Evolutionary conservation across 1,139 yeast species (phyloP).

Genomic region (Geotrichum citri-aurantii): DNA sequence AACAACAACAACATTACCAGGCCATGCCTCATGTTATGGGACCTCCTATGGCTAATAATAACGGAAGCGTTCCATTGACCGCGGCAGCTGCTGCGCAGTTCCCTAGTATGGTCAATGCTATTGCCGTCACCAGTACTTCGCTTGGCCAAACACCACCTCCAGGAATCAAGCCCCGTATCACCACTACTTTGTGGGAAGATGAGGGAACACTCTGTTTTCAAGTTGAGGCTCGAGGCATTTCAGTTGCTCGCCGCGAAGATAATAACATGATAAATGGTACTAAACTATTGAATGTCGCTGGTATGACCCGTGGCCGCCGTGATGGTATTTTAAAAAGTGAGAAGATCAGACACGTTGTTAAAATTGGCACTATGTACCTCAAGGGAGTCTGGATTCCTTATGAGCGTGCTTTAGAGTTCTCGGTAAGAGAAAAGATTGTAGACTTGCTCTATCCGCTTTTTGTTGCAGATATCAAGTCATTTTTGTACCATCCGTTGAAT

Average conservation of each 20-base stretch:
- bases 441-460: constrained; percentile 82
- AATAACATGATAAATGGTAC: constrained; percentile 52
- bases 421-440: constrained; percentile 80
- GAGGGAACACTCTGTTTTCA: constrained; percentile 90
- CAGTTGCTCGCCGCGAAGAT: constrained; percentile 50
- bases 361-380: constrained; percentile 92
- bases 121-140: constrained; percentile 25
- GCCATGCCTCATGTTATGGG: not conserved
- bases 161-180: constrained; percentile 76
- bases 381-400: constrained; percentile 98
- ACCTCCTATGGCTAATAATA: not conserved
- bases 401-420: constrained; percentile 86
- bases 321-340: constrained; percentile 91
- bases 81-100: constrained; percentile 28
- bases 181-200: constrained; percentile 97
- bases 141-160: constrained; percentile 36
- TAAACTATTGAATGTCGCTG: constrained; percentile 50
- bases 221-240: constrained; percentile 43
- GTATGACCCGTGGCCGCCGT: constrained; percentile 58
- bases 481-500: constrained; percentile 32
- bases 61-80: constrained; percentile 2
- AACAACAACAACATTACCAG: not conserved
- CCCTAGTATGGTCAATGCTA: constrained; percentile 32
- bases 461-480: constrained; percentile 55
- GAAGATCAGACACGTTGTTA: constrained; percentile 83